Evolutionary conservation across 2,329 filamentous ascomycete species (phyloP).

Genomic region (Metarhizium anisopliae): DNA sequence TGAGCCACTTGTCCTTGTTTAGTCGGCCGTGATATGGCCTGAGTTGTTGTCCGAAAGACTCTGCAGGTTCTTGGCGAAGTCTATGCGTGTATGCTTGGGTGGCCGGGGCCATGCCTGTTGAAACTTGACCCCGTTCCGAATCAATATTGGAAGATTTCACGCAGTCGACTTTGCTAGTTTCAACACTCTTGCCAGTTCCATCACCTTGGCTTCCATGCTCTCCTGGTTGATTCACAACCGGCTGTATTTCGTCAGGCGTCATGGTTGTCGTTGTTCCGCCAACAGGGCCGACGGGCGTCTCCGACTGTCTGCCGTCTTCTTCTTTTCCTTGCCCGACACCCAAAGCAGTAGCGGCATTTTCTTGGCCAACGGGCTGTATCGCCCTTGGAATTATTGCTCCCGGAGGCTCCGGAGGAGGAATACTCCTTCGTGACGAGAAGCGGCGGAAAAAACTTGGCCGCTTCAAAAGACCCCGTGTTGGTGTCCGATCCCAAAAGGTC

Average conservation of each 20-base stretch:
- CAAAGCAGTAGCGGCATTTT: not conserved
- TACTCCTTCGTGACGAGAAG: conserved; percentile 32
- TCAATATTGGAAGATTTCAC: conserved; percentile 22
- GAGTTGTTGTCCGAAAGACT: conserved; percentile 67
- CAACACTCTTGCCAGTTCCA: not conserved
- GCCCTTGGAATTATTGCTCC: not conserved
- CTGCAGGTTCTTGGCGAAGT: conserved; percentile 56
- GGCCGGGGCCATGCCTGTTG: conserved; percentile 22
- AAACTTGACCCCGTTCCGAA: conserved; percentile 31
- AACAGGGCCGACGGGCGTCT: not conserved
- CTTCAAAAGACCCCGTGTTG: conserved; percentile 33
- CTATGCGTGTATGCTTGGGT: conserved; percentile 57
- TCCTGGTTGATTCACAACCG: too few relatives aligned
- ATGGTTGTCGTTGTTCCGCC: not conserved
- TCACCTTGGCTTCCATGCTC: not conserved
- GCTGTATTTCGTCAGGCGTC: not conserved
- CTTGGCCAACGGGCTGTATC: too few relatives aligned
- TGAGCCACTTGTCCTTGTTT: conserved; percentile 68
- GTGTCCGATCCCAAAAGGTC: conserved; percentile 89
- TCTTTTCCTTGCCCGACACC: not conserved
- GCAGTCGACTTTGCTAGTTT: not conserved
- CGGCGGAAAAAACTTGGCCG: conserved; percentile 38
- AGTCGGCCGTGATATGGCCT: conserved; percentile 72
- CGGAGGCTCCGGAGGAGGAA: conserved; percentile 1
- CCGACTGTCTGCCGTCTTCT: not conserved